A percentile compares a stretch with the other conserved stretches of the same genome.
Evolutionary conservation across 2,329 filamentous ascomycete genomes (phyloP).

Genomic region (Stachybotrys chartarum): DNA sequence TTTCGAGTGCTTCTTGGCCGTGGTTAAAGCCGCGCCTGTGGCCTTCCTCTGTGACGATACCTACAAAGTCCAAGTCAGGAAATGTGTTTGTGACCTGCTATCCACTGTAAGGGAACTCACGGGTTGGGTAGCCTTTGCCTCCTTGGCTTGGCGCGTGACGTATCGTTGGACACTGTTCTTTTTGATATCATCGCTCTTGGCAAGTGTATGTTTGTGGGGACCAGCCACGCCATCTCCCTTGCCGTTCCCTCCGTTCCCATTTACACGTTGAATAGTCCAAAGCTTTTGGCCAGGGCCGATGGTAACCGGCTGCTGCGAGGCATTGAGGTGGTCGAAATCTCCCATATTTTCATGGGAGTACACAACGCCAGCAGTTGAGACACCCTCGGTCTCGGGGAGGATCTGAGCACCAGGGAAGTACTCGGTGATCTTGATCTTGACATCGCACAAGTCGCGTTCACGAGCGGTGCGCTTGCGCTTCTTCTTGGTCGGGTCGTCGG

Average conservation of each 20-base stretch:
- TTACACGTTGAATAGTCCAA: slow-evolving; percentile 72
- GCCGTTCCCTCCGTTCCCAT: slow-evolving; percentile 67
- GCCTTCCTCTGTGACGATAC: slow-evolving; percentile 56
- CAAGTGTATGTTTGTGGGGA: slow-evolving; percentile 67
- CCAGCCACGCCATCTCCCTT: slow-evolving; percentile 63
- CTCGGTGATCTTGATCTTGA: slow-evolving; percentile 82
- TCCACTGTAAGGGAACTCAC: slow-evolving; percentile 5
- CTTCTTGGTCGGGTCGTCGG: slow-evolving; percentile 73
- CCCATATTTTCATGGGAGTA: not conserved
- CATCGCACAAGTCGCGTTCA: slow-evolving; percentile 73
- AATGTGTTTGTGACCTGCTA: not conserved
- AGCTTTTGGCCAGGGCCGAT: slow-evolving; percentile 43
- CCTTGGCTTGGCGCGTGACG: slow-evolving; percentile 57
- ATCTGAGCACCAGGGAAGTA: slow-evolving; percentile 54
- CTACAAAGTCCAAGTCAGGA: not conserved
- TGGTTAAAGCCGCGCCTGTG: slow-evolving; percentile 62
- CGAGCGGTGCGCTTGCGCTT: slow-evolving; percentile 71
- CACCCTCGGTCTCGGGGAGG: slow-evolving; percentile 15
- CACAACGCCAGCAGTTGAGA: not conserved
- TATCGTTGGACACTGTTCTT: slow-evolving; percentile 70
- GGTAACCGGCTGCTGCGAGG: slow-evolving; percentile 3
- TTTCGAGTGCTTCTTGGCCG: slow-evolving; percentile 62
- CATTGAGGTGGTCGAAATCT: not conserved
- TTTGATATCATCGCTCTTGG: slow-evolving; percentile 71
- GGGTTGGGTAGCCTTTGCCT: slow-evolving; percentile 45